Base-by-base conservation (phyloP, 2,329 filamentous ascomycete genomes). In the Piedraia hortae region DNA sequence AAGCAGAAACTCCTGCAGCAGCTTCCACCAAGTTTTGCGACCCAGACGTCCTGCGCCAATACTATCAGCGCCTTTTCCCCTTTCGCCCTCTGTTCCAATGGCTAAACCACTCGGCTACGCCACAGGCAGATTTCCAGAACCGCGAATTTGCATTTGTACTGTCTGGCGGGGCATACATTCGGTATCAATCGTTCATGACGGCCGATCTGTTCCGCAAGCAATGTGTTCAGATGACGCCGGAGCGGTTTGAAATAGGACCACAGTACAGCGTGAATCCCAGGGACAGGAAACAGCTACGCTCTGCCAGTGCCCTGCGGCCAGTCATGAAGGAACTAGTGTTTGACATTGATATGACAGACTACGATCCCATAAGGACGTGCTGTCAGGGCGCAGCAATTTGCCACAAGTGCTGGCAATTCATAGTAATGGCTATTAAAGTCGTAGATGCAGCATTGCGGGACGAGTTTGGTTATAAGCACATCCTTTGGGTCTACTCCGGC, bases 331-430 rank as follows among this genome's bases (percentile, higher is more conserved):
- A 97, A 45, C 53, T 97, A 17, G 90, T 90, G 36, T 93, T 97
- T 46, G 85, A 97, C 69, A 93, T 97, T 37, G 85, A 97, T 60
- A 61, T 97, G 61, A 93, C 85, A 24, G 85, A 93, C 49, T 97
- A 97, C 47, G 85, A 97, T 43, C 77, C 89, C 32, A 74, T 97
- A 31, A 68, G 85, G 34, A 91, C 80, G 13, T 97, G 85, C 49
- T 97, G 85, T 44, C 66, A 69, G 37, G 80, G 82, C 42, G 77
- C 82, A 5, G 88, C 74, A 34, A 93, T 97, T 32, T 97, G 85
- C 44, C 58, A 56, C 32, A 85, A 80, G 43, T 97, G 85, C 50
- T 97, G 85, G 85, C 59, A 71, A 21, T 97, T 93, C 45, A 88
- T 90, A 35, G 90, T 75, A 12, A 93, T 97, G 78, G 74, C 85